A percentile compares a stretch with the other conserved stretches of the same genome.
These are phyloP conservation scores for Psilocybe subaeruginosa DNA, from an alignment of 768 basidiomycete species.

Conservation along the genomic window DNA sequence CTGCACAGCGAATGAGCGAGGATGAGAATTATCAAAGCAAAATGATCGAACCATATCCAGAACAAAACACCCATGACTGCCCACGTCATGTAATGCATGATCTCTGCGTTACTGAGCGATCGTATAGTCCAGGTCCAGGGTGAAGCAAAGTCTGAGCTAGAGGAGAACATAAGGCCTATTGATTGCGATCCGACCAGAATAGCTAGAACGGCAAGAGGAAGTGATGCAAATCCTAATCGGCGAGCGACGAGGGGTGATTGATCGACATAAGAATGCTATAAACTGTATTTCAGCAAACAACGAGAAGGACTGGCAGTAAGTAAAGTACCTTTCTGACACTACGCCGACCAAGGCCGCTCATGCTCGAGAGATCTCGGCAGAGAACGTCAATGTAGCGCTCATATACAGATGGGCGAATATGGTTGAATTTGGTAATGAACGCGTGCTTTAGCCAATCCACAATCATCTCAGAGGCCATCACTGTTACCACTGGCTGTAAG, in stretches of 20 bases:
- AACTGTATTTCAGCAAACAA: not conserved
- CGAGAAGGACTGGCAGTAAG: not conserved
- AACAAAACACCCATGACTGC: constrained; percentile 62
- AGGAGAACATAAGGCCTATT: constrained; percentile 58
- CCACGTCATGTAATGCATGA: constrained; percentile 65
- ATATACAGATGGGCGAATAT: constrained; percentile 94
- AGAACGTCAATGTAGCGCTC: constrained; percentile 95
- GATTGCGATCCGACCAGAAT: constrained; percentile 80
- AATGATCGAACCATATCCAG: constrained; percentile 76
- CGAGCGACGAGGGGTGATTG: constrained; percentile 95
- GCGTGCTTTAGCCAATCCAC: constrained; percentile 99
- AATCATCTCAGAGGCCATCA: constrained; percentile 87
- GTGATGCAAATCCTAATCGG: constrained; percentile 89
- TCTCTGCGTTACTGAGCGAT: constrained; percentile 48
- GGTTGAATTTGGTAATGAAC: constrained; percentile 99
- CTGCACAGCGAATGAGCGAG: constrained; percentile 36
- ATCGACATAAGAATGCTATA: constrained; percentile 87
- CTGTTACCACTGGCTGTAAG: constrained; percentile 84
- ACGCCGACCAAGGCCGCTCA: constrained; percentile 68
- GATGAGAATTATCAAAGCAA: not conserved
- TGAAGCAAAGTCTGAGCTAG: constrained; percentile 38
- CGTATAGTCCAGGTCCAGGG: constrained; percentile 48
- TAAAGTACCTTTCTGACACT: constrained; percentile 67
- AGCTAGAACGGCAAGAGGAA: constrained; percentile 86
- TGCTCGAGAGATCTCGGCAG: constrained; percentile 88